phyloP scores from a whole-genome alignment of 2,329 filamentous ascomycete genomes.

The Coniochaeta sp. region DNA sequence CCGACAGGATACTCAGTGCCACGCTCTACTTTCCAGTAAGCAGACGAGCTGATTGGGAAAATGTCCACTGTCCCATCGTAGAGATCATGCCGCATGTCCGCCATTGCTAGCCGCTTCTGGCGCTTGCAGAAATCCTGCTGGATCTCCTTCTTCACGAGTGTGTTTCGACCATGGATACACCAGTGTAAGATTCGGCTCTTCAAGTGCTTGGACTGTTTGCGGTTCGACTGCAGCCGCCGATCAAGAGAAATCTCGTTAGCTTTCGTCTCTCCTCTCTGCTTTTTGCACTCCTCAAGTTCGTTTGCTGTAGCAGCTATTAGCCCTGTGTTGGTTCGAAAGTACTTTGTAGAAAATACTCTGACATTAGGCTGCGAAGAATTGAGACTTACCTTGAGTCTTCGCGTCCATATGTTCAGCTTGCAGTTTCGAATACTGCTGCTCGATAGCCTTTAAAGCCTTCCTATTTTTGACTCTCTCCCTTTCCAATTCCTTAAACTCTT shows the following conservation, averaged over 20 bases:
- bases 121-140: neutral
- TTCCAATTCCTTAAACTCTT: neutral
- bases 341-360: neutral
- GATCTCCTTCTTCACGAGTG: neutral
- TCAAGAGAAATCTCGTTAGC: neutral
- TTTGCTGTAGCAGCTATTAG: neutral
- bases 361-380: neutral
- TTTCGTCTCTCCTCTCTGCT: neutral
- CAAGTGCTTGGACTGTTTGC: neutral
- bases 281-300: neutral
- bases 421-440: neutral
- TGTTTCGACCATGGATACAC: neutral
- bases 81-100: neutral
- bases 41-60: neutral
- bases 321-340: neutral
- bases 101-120: neutral
- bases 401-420: neutral
- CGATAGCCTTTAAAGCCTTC: neutral
- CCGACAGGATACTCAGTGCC: conserved; percentile 1
- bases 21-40: neutral
- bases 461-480: neutral
- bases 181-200: neutral
- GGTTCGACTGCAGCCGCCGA: neutral
- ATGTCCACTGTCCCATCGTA: neutral
- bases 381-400: neutral